phyloP scores from a whole-genome alignment of 2,329 filamentous ascomycete genomes.

The Didymella segeticola region DNA sequence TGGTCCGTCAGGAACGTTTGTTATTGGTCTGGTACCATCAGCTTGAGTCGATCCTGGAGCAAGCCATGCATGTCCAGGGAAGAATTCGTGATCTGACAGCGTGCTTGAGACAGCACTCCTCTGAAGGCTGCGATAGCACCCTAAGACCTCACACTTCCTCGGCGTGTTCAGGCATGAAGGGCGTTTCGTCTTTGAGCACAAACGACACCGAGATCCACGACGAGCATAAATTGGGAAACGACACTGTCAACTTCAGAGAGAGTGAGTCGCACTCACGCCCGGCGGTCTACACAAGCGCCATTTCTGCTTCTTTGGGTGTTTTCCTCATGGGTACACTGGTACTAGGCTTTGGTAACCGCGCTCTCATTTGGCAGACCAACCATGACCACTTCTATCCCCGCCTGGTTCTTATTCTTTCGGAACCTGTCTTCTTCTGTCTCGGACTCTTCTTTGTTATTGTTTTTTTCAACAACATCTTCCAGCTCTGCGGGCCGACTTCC shows the following conservation, averaged over 20 bases:
- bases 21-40: constrained; percentile 83
- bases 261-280: constrained; percentile 65
- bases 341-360: constrained; percentile 71
- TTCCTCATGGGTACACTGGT: constrained; percentile 69
- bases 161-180: constrained; percentile 34
- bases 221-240: constrained; percentile 72
- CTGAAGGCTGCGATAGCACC: constrained; percentile 34
- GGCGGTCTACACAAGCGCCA: constrained; percentile 72
- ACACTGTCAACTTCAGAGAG: constrained; percentile 70
- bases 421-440: constrained; percentile 78
- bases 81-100: constrained; percentile 80
- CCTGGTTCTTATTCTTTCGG: constrained; percentile 68
- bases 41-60: constrained; percentile 69
- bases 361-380: constrained; percentile 70
- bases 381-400: constrained; percentile 70
- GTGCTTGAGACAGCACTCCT: constrained; percentile 61
- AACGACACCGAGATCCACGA: constrained; percentile 59
- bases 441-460: constrained; percentile 83
- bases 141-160: neutral
- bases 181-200: constrained; percentile 36
- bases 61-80: constrained; percentile 73
- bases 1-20: constrained; percentile 72
- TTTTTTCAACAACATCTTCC: constrained; percentile 75
- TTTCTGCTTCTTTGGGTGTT: constrained; percentile 71
- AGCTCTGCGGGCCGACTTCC: constrained; percentile 75